Base-by-base conservation (phyloP, 768 basidiomycete species). In the Neoboletus subvelutipes region DNA sequence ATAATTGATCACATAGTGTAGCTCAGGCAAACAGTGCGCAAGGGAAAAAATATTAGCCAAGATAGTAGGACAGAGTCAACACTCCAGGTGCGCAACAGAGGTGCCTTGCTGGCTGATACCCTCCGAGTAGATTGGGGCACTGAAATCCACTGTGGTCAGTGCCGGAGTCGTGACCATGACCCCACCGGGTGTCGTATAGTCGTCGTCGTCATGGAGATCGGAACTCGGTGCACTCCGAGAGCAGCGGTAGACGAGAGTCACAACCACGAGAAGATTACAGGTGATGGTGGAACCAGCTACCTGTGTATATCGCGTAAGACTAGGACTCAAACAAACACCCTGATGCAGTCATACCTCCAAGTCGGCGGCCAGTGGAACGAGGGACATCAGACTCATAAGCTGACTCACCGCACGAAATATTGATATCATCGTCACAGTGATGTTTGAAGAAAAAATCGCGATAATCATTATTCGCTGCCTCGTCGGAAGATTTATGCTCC, bases 181-280 rank as follows among this genome's bases (percentile, higher is more conserved):
- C 13, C 22, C 22, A 3, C 42, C 13, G 15, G 58, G 39, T 28
- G 50, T 61, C 13, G 56, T 59, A 40, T 53, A 54, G 45, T 63
- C 57, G 42, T 60, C 50, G 12, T 55, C 61, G 11, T 49, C 65
- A 36, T 40, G 2, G 6, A 5, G 13, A 15, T 34, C 29, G 8
- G 52, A 7, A 45, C 48, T 29, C 22, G 45, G 31, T 2, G 20
- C 20, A 8, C 46, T 33, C 22, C 40, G 60, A 39, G 42, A 46
- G 42, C 60, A 40, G 12, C 62, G 60, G 50, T 70, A 66, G 22
- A 58, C 6, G 26, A 56, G 48, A 5, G 62, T 67, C 34, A 45
- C 60, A 29, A 65, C 45, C 34, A 67, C 64, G 12, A 67, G 60
- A 6, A 67, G 31, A 43, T 64, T 66, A 18, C 66, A 67, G 33